Base-by-base conservation (phyloP, 2,329 filamentous ascomycete species). In the Scedosporium aurantiacum region DNA sequence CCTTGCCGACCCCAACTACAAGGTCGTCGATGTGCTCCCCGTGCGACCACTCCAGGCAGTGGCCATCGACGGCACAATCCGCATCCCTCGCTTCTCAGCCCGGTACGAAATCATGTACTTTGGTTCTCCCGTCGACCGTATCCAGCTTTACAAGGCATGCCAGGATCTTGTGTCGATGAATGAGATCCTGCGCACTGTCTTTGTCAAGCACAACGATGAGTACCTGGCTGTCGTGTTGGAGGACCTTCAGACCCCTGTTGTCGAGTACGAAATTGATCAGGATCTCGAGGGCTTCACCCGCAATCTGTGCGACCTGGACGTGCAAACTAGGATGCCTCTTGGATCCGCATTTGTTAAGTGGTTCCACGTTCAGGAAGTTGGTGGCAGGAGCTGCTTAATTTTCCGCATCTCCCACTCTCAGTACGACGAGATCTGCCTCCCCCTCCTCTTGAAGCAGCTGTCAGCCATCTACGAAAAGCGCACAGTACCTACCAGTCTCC, bases 381-480 rank as follows among this genome's bases (percentile, higher is more conserved):
- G 68, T 43, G 67, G 66, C 18, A 65, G 68, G 32, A 75, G 72
- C 40, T 77, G 73, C 57, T 79, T 88, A 14, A 73, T 81, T 63
- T 78, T 87, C 68, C 81, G 85, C 61, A 79, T 89, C 61, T 88
- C 85, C 0, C 86, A 89, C 69, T 82, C 85, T 0, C 85, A 88
- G 65, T 88, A 88, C 67, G 86, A 89, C 65, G 86, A 86, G 64
- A 84, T 88, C 23, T 88, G 82, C 65, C 76, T 88, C 7, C 81
- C 84, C 0, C 73, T 78, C n/a, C 78, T 88, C 21, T 78, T 88
- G 62, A 77, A 76, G 18, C 83, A 87, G 67, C 79, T 88, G 47
- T 81, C 80, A 2, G 76, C 78, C 0, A 74, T 86, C 5, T 73
- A 73, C 63, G 68, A 74, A 28, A 70, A 66, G 43, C 64, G 65